Percentiles rank a stretch among this genome's conserved stretches.
Conservation (phyloP, 768 basidiomycete species). For the Collybia sp. region DNA sequence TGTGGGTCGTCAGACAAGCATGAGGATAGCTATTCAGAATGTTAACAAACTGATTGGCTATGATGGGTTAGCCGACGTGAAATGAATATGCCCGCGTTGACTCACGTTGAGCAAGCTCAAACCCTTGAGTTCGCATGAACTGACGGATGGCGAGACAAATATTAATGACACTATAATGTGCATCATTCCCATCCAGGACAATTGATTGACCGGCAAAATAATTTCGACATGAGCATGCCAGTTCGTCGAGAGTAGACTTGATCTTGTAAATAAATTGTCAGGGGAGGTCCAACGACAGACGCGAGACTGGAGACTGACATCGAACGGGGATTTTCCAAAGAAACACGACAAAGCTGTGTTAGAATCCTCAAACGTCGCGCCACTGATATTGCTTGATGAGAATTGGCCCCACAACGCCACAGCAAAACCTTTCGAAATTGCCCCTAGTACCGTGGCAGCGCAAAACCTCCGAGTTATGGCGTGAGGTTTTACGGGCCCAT, state of each 20-base stretch:
- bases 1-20: constrained; percentile 44
- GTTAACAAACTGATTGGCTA: constrained; percentile 34
- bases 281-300: constrained; percentile 1
- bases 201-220: constrained; percentile 25
- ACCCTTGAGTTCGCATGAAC: constrained; percentile 48
- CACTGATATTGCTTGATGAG: neutral
- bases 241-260: constrained; percentile 27
- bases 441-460: constrained; percentile 38
- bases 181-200: constrained; percentile 20
- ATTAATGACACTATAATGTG: constrained; percentile 24
- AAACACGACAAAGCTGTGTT: constrained; percentile 50
- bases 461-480: constrained; percentile 44
- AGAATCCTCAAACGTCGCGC: constrained; percentile 35
- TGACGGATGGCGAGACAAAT: constrained; percentile 41
- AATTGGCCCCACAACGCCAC: constrained; percentile 30
- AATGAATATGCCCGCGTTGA: neutral
- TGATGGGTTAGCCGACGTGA: neutral
- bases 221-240: constrained; percentile 34
- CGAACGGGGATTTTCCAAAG: constrained; percentile 36
- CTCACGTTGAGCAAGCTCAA: constrained; percentile 38
- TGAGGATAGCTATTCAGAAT: constrained; percentile 59
- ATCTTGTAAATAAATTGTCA: constrained; percentile 27
- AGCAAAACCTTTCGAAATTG: constrained; percentile 38
- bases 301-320: constrained; percentile 25
- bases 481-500: constrained; percentile 11